Evolutionary conservation across 2,329 filamentous ascomycete genomes (phyloP), one percentile per base, ranked within the genome.

Genomic region (Penicillium sp.): DNA sequence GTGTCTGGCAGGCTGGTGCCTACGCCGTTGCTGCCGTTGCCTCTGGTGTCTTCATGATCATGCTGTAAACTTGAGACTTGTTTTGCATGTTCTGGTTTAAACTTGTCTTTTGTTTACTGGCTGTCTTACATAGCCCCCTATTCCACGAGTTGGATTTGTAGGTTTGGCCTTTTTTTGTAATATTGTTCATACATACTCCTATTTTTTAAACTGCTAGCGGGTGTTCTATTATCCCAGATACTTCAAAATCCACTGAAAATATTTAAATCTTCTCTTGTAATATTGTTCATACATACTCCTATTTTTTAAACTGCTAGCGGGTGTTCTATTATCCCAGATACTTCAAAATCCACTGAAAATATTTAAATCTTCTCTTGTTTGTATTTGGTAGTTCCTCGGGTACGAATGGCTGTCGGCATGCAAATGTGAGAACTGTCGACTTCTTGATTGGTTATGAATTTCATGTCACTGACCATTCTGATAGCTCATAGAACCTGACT

Each of bases 31-130:
- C 66, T 45, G 72, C 73, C 35, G 49, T 72, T 38, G 57, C 72
- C 37, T 69, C 72, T 48, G 74, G 72, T 53, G 64, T 64, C 45
- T 71, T 70, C 50, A 75, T 76, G 72, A 65, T 76, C 54, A 56
- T 75, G 57, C 63, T 76, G 63, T 76, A 74, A 63, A 49, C 40
- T 51, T 42, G 32, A 34, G 13, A 42, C 29, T 47, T 29, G 17
- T 43, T 41, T 38, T 42, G 32, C 43, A 8, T 37, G 35, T 45
- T 32, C 29, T 48, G 34, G n/a, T n/a, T 47, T 32, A 19, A 37
- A 41, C 32, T 19, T 19, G 31, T 44, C 17, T 49, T 31, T 53
- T 29, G 38, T 39, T 19, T 17, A 2, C 19, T 43, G 2, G 40
- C 40, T 44, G 10, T 19, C n/a, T 21, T 26, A 15, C 6, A 28